These are phyloP conservation scores for Pichia sp. DNA, from an alignment of 1,139 yeast genomes.

Conservation along the genomic window DNA sequence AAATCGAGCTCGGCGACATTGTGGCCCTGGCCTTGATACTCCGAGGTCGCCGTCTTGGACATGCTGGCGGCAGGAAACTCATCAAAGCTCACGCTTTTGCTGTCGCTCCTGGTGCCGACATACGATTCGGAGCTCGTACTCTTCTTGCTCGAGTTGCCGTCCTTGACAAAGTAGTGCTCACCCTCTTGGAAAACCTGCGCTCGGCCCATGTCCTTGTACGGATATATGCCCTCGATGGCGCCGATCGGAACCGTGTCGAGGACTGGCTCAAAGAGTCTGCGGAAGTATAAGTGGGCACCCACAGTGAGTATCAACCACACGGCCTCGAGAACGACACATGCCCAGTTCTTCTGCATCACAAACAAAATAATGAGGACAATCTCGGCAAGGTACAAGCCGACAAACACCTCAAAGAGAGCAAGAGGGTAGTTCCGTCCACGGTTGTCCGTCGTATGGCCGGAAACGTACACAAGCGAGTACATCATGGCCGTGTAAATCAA, in stretches of 20 bases:
- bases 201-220: slow-evolving; percentile 59
- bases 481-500: slow-evolving; percentile 73
- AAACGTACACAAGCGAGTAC: slow-evolving; percentile 74
- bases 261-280: slow-evolving; percentile 54
- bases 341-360: slow-evolving; percentile 93
- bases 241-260: slow-evolving; percentile 71
- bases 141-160: slow-evolving; percentile 6
- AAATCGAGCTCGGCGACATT: not conserved
- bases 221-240: slow-evolving; percentile 48
- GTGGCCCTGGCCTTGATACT: not conserved
- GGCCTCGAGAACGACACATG: slow-evolving; percentile 76
- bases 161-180: slow-evolving; percentile 27
- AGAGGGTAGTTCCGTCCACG: slow-evolving; percentile 85
- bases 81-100: slow-evolving; percentile 1
- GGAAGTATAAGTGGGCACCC: slow-evolving; percentile 60
- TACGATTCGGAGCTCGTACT: slow-evolving; percentile 1
- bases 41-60: not conserved
- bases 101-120: not conserved
- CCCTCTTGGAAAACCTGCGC: slow-evolving; percentile 56
- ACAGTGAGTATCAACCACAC: slow-evolving; percentile 61
- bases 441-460: slow-evolving; percentile 59
- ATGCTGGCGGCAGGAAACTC: not conserved
- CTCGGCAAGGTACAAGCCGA: slow-evolving; percentile 85
- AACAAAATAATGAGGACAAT: slow-evolving; percentile 80
- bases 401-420: slow-evolving; percentile 82